Percentiles rank a stretch among this genome's conserved stretches.
phyloP scores from a whole-genome alignment of 176 grass and related monocot genomes.

The Oryza rufipogon region DNA sequence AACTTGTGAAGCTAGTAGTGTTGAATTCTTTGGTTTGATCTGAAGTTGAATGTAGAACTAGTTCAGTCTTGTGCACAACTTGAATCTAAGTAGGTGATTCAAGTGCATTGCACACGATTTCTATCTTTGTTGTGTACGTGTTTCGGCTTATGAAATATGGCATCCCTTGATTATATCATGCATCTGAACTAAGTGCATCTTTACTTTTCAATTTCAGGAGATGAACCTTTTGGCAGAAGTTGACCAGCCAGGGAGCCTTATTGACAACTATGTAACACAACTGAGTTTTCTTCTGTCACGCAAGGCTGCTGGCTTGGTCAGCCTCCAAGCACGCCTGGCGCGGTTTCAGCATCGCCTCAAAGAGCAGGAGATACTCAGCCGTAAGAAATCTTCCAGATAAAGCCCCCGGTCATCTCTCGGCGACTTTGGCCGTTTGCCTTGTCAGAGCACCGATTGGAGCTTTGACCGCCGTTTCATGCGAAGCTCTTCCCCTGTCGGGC shows the following conservation, averaged over 20 bases:
- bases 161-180: background rate
- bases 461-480: background rate
- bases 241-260: slow-evolving; percentile 93
- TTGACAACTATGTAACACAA: slow-evolving; percentile 93
- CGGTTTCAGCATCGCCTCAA: slow-evolving; percentile 94
- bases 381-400: slow-evolving; percentile 74
- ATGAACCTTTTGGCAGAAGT: slow-evolving; percentile 99
- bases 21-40: too few species aligned
- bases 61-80: too few species aligned
- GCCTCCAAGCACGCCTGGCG: slow-evolving; percentile 86
- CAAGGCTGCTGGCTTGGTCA: slow-evolving; percentile 90
- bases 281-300: slow-evolving; percentile 90
- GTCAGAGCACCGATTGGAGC: slow-evolving; percentile 5
- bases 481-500: background rate
- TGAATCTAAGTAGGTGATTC: too few species aligned
- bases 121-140: background rate
- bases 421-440: background rate
- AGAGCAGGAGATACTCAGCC: slow-evolving; percentile 95
- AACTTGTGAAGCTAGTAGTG: too few species aligned
- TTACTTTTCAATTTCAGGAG: slow-evolving; percentile 54
- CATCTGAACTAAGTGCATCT: slow-evolving; percentile 33
- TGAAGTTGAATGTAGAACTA: too few species aligned
- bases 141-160: slow-evolving; percentile 13
- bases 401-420: background rate
- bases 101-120: background rate